A percentile compares a stretch with the other conserved stretches of the same genome.
These are phyloP conservation scores for Paraphaeosphaeria sporulosa DNA, from an alignment of 2,329 filamentous ascomycete genomes.

Conservation along the genomic window DNA sequence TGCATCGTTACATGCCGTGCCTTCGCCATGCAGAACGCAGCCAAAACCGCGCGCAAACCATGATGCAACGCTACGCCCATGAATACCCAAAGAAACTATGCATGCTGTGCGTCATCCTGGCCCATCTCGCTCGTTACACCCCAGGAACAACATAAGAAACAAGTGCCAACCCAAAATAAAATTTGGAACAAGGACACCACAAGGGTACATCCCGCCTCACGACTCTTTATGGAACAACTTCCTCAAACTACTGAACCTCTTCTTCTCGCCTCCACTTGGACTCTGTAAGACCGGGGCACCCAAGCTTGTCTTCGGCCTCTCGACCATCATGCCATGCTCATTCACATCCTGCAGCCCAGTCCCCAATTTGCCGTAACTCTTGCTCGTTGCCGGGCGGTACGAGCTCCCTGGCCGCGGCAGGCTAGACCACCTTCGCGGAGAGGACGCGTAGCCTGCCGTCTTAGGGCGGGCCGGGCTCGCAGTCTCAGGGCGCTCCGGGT, in stretches of 20 bases:
- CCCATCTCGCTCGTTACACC: neutral
- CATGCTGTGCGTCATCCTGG: neutral
- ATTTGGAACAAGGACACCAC: neutral
- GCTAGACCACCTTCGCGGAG: conserved; percentile 14
- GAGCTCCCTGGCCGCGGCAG: conserved; percentile 19
- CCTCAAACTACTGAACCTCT: conserved; percentile 33
- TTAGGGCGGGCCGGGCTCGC: conserved; percentile 11
- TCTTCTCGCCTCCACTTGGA: conserved; percentile 18
- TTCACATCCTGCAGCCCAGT: neutral
- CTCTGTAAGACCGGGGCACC: conserved; percentile 16
- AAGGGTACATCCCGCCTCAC: neutral
- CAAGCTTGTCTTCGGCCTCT: conserved; percentile 17
- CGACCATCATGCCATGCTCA: conserved; percentile 11
- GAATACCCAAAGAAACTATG: neutral
- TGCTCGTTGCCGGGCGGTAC: conserved; percentile 26
- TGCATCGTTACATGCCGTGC: neutral
- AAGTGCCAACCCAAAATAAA: too few relatives aligned
- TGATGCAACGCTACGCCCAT: neutral
- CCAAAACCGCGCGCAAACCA: neutral
- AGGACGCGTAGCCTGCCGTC: conserved; percentile 1
- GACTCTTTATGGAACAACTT: conserved; percentile 28
- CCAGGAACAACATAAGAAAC: neutral
- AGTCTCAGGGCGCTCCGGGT: neutral
- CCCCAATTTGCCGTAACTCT: conserved; percentile 12
- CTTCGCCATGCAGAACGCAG: neutral